Evolutionary conservation across 805 yeast species (phyloP).

Genomic region (Hanseniaspora vineae): DNA sequence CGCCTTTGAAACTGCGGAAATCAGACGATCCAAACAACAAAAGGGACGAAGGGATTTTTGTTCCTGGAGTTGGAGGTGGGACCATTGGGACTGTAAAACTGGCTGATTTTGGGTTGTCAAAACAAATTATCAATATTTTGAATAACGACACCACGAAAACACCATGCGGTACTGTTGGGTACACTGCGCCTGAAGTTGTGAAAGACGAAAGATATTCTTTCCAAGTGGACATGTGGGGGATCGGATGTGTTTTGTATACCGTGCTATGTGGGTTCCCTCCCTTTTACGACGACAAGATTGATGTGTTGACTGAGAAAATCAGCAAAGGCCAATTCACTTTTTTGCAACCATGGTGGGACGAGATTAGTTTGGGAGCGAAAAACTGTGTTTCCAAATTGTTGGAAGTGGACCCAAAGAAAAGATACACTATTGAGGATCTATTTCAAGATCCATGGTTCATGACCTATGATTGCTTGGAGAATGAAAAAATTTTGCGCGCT

Average conservation of each 20-base stretch:
- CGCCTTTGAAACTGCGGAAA: slow-evolving; percentile 29
- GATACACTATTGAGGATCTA: slow-evolving; percentile 58
- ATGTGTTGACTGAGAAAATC: slow-evolving; percentile 55
- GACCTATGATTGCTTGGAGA: slow-evolving; percentile 14
- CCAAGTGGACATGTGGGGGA: slow-evolving; percentile 97
- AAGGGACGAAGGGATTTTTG: slow-evolving; percentile 78
- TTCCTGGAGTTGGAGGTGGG: slow-evolving; percentile 79
- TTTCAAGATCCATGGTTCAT: slow-evolving; percentile 60
- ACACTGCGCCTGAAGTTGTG: slow-evolving; percentile 97
- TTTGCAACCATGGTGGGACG: slow-evolving; percentile 83
- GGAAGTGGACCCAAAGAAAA: slow-evolving; percentile 52
- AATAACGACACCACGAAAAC: slow-evolving; percentile 51
- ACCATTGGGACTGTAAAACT: slow-evolving; percentile 80
- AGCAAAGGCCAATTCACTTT: slow-evolving; percentile 62
- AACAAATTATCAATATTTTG: slow-evolving; percentile 74
- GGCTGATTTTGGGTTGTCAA: slow-evolving; percentile 93
- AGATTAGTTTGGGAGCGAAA: slow-evolving; percentile 58
- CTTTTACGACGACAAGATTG: slow-evolving; percentile 64
- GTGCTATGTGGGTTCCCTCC: slow-evolving; percentile 96
- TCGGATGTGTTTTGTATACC: slow-evolving; percentile 92
- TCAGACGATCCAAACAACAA: slow-evolving; percentile 60
- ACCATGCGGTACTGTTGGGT: slow-evolving; percentile 98
- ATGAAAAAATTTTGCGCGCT: slow-evolving; percentile 1
- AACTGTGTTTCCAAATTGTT: slow-evolving; percentile 51
- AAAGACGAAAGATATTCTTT: slow-evolving; percentile 85